Base-by-base conservation (phyloP, 176 grass and related monocot species). In the Leersia perrieri region DNA sequence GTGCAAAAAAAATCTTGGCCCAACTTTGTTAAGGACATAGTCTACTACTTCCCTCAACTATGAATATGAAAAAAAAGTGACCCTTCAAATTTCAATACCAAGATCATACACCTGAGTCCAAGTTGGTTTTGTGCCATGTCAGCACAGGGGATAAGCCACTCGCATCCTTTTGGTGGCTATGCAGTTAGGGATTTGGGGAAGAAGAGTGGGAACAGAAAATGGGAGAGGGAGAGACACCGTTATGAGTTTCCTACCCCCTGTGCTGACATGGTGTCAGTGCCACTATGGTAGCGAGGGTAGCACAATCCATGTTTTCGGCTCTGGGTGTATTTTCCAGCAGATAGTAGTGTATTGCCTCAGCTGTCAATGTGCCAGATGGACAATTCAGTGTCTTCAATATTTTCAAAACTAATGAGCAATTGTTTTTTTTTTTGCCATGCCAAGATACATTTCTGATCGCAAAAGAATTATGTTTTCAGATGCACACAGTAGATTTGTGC, bases 361-460 rank as follows among this genome's bases (percentile, higher is more conserved):
- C 47, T 57, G 44, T 72, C 34, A 41, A 58, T 78, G 12, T 88
- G 75, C 22, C 23, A 35, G 36, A 16, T 49, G 83, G 75, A 22
- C 30, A 45, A 30, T 23, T 49, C 18, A 23, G 41, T 3, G 11
- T 33, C 38, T 79, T 70, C 30, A 25, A 51, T 45, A 63, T 31
- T 76, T 68, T 34, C n/a, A 55, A 51, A 83, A 40, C 33, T 36
- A 11, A n/a, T 69, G 65, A 85, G 39, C 9, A 31, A 31, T 75
- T 55, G 57, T 61, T 78, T 10, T 61, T 63, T 42, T 68, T 2
- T 41, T 82, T 51, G 3, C 72, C 88, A 86, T 82, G 72, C 20
- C 79, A 66, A 74, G 28, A 75, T 47, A 39, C 20, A 23, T 25
- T 9, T 25, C 53, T 58, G 53, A n/a, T 58, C 53, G 3, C 53